These are phyloP conservation scores for Apophysomyces ossiformis DNA, from an alignment of 371 early-diverging fungal species.

Conservation along the genomic window DNA sequence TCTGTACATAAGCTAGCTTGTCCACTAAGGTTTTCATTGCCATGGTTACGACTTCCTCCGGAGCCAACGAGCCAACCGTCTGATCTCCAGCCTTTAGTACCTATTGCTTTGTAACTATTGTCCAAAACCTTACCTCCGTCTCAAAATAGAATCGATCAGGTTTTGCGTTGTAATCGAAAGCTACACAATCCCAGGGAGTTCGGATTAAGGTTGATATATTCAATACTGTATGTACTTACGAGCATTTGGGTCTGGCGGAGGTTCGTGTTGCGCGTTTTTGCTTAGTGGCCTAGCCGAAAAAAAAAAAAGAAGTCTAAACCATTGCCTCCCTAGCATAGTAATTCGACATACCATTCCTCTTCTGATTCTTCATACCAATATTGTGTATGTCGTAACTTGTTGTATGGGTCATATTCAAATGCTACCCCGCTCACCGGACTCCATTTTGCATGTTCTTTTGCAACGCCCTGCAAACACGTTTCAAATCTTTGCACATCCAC, in stretches of 20 bases:
- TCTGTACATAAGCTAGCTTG: constrained; percentile 80
- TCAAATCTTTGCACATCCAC: background rate
- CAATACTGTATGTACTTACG: constrained; percentile 41
- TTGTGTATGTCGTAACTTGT: constrained; percentile 89
- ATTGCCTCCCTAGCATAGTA: background rate
- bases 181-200: constrained; percentile 28
- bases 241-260: constrained; percentile 62
- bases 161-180: constrained; percentile 87
- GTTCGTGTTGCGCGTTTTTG: constrained; percentile 75
- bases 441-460: constrained; percentile 99
- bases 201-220: background rate
- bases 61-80: constrained; percentile 88
- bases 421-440: constrained; percentile 92
- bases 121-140: constrained; percentile 69
- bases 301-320: background rate
- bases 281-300: constrained; percentile 63
- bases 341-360: constrained; percentile 76
- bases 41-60: constrained; percentile 84
- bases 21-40: constrained; percentile 84
- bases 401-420: constrained; percentile 98
- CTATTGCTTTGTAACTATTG: background rate
- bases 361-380: constrained; percentile 96
- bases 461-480: constrained; percentile 75
- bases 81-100: constrained; percentile 15
- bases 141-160: constrained; percentile 89